Base-by-base conservation (phyloP, 352 stramenopile genomes). In the Phytopythium delawarense region DNA sequence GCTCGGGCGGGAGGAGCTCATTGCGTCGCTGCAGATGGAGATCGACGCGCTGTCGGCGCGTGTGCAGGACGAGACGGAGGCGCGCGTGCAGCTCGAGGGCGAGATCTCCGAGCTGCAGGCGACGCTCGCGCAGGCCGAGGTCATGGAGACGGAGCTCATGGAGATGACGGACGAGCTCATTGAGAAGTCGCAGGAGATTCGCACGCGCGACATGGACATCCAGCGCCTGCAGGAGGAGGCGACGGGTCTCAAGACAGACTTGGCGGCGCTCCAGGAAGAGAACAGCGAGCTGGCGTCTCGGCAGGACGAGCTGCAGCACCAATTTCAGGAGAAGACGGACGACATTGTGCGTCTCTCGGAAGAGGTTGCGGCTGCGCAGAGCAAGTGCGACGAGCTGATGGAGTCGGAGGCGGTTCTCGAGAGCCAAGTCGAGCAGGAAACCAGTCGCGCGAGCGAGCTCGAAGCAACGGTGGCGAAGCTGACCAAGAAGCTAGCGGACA, bases 111-210 rank as follows among this genome's bases (percentile, higher is more conserved):
- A 88, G 51, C 66, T 85, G 2, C 78, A 83, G 25, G 80, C 87
- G 28, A 81, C 62, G 53, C 55, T 89, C 34, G 80, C 79, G 4
- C 81, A 89, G 35, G 74, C 78, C 39, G 81, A 92, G 32, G 79
- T 81, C 15, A 89, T 94, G 78, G 83, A 94, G 59, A 62, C 62
- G 2, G 86, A 92, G 52, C 83, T 94, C 61, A 78, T 69, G 0
- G 81, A 91, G 40, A 91, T 93, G 80, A 80, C 76, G 7, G 84
- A 93, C 44, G 82, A 95, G 59, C 54, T 93, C 55, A 91, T 92
- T 46, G 76, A 66, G 15, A 92, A 92, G 53, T 78, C 80, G 21
- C 79, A 91, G 55, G 80, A 88, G 40, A 86, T 92, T 30, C 78
- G 77, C 21, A 65, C 74, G 35, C 78, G 75, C 28, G 79, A 91